Percentiles rank a stretch among this genome's conserved stretches.
Evolutionary conservation across 2,329 filamentous ascomycete genomes (phyloP).

Genomic region (Chrysosporium queenslandicum): DNA sequence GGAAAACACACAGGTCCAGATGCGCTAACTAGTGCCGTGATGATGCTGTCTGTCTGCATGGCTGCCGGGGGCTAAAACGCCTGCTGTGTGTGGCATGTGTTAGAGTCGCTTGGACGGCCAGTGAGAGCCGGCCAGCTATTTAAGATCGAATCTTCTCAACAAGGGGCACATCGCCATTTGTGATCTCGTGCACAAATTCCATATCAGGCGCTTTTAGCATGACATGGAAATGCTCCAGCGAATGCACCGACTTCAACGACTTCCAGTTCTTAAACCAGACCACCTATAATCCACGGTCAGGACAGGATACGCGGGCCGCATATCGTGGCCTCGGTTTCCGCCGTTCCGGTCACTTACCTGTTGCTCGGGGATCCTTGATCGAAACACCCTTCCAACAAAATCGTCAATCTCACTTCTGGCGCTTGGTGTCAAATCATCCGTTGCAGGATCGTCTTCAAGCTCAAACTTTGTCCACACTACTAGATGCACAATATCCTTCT

Average conservation of each 20-base stretch:
- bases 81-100: not conserved
- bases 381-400: constrained; percentile 51
- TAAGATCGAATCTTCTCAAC: constrained; percentile 37
- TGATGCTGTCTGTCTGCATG: not conserved
- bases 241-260: constrained; percentile 50
- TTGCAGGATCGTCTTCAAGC: constrained; percentile 30
- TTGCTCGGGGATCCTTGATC: constrained; percentile 34
- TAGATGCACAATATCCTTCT: constrained; percentile 46
- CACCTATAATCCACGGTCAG: constrained; percentile 34
- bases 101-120: not conserved
- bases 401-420: constrained; percentile 39
- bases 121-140: not conserved
- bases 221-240: constrained; percentile 49
- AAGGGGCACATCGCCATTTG: constrained; percentile 61
- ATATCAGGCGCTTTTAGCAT: constrained; percentile 62
- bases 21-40: not conserved
- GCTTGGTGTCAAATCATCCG: constrained; percentile 45
- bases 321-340: not conserved
- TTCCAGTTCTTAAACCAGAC: constrained; percentile 59
- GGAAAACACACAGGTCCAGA: not conserved
- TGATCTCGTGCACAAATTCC: constrained; percentile 59
- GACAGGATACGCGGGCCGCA: too few species aligned
- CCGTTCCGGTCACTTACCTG: constrained; percentile 21
- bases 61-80: not conserved
- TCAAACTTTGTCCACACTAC: constrained; percentile 48